phyloP scores from a whole-genome alignment of 768 basidiomycete species.

The Trametopsis cervina region DNA sequence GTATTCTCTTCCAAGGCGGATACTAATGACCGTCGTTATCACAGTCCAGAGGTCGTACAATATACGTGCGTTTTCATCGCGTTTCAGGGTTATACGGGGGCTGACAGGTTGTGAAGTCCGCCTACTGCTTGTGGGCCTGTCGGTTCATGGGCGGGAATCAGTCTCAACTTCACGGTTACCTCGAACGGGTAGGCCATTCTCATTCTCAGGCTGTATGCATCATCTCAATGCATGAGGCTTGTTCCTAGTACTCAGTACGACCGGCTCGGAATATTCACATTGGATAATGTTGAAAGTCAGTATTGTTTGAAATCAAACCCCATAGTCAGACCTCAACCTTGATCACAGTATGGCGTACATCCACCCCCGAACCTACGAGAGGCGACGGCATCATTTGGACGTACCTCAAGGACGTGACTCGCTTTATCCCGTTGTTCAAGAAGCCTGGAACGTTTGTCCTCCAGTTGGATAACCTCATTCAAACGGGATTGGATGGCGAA shows the following conservation, averaged over 20 bases:
- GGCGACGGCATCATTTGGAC: conserved; percentile 75
- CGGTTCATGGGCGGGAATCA: conserved; percentile 70
- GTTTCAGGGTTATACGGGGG: neutral
- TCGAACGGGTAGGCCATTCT: conserved; percentile 44
- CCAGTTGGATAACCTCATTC: conserved; percentile 63
- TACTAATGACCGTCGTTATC: neutral
- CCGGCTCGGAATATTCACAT: conserved; percentile 62
- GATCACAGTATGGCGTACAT: conserved; percentile 65
- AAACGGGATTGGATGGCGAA: conserved; percentile 50
- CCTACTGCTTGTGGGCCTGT: conserved; percentile 61
- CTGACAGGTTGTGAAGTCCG: conserved; percentile 39
- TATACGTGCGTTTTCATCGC: conserved; percentile 33
- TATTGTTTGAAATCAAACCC: neutral
- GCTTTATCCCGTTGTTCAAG: conserved; percentile 63
- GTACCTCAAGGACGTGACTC: conserved; percentile 66
- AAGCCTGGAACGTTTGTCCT: conserved; percentile 63
- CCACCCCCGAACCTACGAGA: conserved; percentile 66
- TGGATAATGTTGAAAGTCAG: conserved; percentile 73
- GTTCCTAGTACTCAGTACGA: conserved; percentile 44
- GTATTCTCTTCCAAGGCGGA: neutral
- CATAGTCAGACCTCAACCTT: neutral
- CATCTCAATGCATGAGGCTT: neutral
- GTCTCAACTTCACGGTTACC: conserved; percentile 70
- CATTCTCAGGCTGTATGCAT: neutral
- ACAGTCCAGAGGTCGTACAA: conserved; percentile 56